phyloP scores from a whole-genome alignment of 1,284 basidiomycete genomes.

The Ustilago hordei region DNA sequence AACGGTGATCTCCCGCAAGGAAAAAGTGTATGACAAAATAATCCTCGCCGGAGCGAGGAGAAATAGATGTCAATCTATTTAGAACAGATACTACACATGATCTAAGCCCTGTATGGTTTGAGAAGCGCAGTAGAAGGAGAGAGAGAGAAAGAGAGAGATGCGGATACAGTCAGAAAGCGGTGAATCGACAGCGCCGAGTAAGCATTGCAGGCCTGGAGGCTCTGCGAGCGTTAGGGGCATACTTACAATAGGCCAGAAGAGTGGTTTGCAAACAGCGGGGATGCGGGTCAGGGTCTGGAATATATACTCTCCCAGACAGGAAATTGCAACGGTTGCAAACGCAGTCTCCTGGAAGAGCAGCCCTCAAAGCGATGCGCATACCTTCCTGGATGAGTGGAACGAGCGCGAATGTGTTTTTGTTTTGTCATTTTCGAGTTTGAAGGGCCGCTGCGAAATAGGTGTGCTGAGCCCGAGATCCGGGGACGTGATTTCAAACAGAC shows the following conservation, averaged over 20 bases:
- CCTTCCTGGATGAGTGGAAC: neutral
- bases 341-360: neutral
- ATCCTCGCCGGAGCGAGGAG: constrained; percentile 51
- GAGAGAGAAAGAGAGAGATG: constrained; percentile 3
- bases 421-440: constrained; percentile 30
- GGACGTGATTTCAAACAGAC: neutral
- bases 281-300: constrained; percentile 24
- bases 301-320: constrained; percentile 35
- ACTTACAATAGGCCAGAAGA: constrained; percentile 60
- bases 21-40: constrained; percentile 57
- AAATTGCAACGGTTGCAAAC: constrained; percentile 11
- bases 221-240: constrained; percentile 6
- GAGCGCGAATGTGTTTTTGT: too few relatives aligned
- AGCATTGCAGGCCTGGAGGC: neutral
- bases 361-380: neutral
- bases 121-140: neutral
- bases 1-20: constrained; percentile 43
- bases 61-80: constrained; percentile 63
- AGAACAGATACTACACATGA: constrained; percentile 66
- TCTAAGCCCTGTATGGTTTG: constrained; percentile 54
- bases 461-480: constrained; percentile 21
- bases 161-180: constrained; percentile 23
- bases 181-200: neutral
- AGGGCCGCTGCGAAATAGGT: constrained; percentile 14
- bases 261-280: constrained; percentile 11